Conservation (phyloP, 2,329 filamentous ascomycete species). For the Apiospora hydei region DNA sequence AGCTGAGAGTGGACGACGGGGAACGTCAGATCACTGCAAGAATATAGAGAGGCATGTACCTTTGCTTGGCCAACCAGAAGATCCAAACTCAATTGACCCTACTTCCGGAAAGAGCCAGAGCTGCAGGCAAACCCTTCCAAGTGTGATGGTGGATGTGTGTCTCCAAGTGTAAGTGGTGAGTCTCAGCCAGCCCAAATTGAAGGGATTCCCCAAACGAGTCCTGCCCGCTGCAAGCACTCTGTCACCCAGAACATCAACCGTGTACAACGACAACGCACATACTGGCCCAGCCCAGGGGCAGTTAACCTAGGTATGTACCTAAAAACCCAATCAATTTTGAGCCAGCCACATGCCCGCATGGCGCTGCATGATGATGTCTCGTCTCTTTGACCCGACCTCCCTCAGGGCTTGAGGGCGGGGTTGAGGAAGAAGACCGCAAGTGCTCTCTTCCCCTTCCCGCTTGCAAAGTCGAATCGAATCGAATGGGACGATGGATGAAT, state of each 20-base stretch:
- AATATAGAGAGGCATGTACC: neutral
- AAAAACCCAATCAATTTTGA: neutral
- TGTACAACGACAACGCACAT: slow-evolving; percentile 14
- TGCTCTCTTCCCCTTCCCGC: neutral
- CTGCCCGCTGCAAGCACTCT: neutral
- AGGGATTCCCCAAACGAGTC: neutral
- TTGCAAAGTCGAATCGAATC: neutral
- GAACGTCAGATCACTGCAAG: neutral
- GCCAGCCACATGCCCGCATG: slow-evolving; percentile 9
- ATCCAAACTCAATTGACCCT: neutral
- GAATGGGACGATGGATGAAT: neutral
- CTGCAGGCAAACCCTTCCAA: neutral
- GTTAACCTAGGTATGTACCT: neutral
- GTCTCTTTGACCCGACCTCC: slow-evolving; percentile 1
- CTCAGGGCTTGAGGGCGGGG: neutral
- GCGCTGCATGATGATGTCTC: slow-evolving; percentile 17
- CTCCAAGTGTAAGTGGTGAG: neutral
- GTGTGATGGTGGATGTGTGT: neutral
- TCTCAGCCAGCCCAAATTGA: neutral
- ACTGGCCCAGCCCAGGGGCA: neutral
- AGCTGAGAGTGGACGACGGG: neutral
- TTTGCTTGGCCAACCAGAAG: neutral
- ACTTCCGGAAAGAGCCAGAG: neutral
- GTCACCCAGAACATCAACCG: neutral
- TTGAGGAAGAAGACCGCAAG: neutral